phyloP scores from a whole-genome alignment of 2,329 filamentous ascomycete genomes.

The Polychaeton citri region DNA sequence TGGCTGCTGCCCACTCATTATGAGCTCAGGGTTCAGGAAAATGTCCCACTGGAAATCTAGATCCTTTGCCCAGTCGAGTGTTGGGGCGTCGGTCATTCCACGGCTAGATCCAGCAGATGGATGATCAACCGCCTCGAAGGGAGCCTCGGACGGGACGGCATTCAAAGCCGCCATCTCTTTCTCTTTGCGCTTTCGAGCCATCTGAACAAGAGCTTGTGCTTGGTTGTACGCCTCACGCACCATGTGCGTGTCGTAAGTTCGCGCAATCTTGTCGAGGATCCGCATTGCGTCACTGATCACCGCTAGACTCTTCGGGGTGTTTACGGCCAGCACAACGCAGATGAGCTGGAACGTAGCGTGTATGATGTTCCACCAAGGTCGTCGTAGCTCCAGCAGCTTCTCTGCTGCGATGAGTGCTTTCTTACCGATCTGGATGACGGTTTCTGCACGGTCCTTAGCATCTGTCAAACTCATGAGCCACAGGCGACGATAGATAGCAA shows the following conservation, averaged over 20 bases:
- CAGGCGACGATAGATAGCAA: conserved; percentile 32
- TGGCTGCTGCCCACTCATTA: conserved; percentile 15
- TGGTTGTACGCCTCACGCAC: conserved; percentile 25
- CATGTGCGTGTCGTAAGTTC: conserved; percentile 23
- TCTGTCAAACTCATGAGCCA: conserved; percentile 26
- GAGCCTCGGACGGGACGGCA: conserved; percentile 12
- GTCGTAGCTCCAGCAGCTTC: conserved; percentile 20
- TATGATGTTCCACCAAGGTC: conserved; percentile 32
- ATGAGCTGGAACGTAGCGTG: conserved; percentile 30
- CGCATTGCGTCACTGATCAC: conserved; percentile 24
- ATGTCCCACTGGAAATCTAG: conserved; percentile 22
- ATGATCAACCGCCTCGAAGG: conserved; percentile 13
- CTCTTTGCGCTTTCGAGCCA: conserved; percentile 19
- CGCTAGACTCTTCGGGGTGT: conserved; percentile 23
- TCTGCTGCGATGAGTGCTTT: conserved; percentile 22
- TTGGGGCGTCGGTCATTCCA: conserved; percentile 16
- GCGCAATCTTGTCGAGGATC: conserved; percentile 25
- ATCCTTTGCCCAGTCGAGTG: conserved; percentile 20
- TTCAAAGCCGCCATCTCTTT: conserved; percentile 19
- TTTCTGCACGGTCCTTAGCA: conserved; percentile 24
- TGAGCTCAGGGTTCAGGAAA: conserved; percentile 21
- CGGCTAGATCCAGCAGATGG: conserved; percentile 13
- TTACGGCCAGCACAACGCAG: conserved; percentile 28
- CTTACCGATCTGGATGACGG: conserved; percentile 23
- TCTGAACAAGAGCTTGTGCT: conserved; percentile 17